A percentile compares a stretch with the other conserved stretches of the same genome.
These are phyloP conservation scores for Puccinia brachypodii DNA, from an alignment of 1,284 basidiomycete species.

Conservation along the genomic window DNA sequence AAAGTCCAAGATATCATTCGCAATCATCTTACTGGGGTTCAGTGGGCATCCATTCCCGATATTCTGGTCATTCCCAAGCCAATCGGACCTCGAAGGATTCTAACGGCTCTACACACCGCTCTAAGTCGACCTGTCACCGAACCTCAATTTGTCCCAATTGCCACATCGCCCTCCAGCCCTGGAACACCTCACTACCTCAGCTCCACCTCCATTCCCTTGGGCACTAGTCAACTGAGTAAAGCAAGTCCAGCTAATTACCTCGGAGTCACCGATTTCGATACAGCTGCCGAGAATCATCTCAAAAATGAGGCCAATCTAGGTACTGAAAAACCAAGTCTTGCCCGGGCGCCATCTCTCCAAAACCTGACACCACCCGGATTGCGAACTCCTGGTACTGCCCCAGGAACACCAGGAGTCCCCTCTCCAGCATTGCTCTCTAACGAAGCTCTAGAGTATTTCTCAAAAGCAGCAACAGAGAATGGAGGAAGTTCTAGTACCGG, in stretches of 20 bases:
- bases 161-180: conserved; percentile 70
- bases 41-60: conserved; percentile 63
- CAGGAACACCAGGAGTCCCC: conserved; percentile 38
- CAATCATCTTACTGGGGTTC: conserved; percentile 64
- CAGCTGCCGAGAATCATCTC: conserved; percentile 34
- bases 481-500: conserved; percentile 38
- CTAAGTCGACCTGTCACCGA: conserved; percentile 79
- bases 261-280: conserved; percentile 29
- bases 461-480: conserved; percentile 43
- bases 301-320: conserved; percentile 7
- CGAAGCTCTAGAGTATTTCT: conserved; percentile 48
- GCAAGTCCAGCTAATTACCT: conserved; percentile 19
- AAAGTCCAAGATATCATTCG: conserved; percentile 80
- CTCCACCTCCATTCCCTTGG: conserved; percentile 5
- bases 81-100: conserved; percentile 81
- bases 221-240: conserved; percentile 19
- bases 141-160: conserved; percentile 85
- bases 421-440: conserved; percentile 36
- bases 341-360: conserved; percentile 13
- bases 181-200: conserved; percentile 53
- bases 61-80: conserved; percentile 94
- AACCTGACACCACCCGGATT: conserved; percentile 37
- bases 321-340: neutral
- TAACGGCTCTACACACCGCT: conserved; percentile 84
- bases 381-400: conserved; percentile 43